A percentile compares a stretch with the other conserved stretches of the same genome.
Evolutionary conservation across 768 basidiomycete species (phyloP).

Genomic region (Russula sp.): DNA sequence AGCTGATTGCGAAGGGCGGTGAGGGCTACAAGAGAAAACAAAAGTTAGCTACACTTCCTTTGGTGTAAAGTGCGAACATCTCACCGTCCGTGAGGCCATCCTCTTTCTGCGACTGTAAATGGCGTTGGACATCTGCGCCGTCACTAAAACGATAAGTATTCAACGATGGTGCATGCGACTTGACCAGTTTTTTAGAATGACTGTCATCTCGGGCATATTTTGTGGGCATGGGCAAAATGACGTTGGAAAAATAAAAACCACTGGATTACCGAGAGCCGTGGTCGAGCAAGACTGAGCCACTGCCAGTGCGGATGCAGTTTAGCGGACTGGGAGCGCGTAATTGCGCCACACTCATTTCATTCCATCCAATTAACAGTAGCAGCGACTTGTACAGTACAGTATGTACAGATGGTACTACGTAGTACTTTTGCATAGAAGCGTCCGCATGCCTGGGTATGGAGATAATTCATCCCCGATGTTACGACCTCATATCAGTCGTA

Average conservation of each 20-base stretch:
- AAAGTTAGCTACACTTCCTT: neutral
- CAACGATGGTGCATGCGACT: slow-evolving; percentile 13
- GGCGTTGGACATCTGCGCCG: slow-evolving; percentile 15
- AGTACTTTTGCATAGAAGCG: neutral
- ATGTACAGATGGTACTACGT: neutral
- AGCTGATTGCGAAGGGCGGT: slow-evolving; percentile 57
- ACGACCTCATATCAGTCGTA: neutral
- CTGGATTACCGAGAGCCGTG: neutral
- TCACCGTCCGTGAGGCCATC: slow-evolving; percentile 21
- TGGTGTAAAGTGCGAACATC: neutral
- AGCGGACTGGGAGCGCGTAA: neutral
- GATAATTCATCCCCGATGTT: neutral
- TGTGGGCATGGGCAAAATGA: slow-evolving; percentile 11
- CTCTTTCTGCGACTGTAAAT: slow-evolving; percentile 21
- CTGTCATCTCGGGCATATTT: slow-evolving; percentile 1
- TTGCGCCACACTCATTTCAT: neutral
- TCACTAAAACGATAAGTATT: slow-evolving; percentile 5
- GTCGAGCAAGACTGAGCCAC: neutral
- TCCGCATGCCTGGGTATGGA: neutral
- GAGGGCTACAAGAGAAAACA: slow-evolving; percentile 31
- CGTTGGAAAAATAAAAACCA: neutral
- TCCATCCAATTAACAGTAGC: neutral
- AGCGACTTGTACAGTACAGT: neutral
- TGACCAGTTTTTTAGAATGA: slow-evolving; percentile 25
- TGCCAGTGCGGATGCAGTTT: neutral